A percentile compares a stretch with the other conserved stretches of the same genome.
phyloP scores from a whole-genome alignment of 202 grass and related monocot genomes.

The Schoenoplectus triqueter region DNA sequence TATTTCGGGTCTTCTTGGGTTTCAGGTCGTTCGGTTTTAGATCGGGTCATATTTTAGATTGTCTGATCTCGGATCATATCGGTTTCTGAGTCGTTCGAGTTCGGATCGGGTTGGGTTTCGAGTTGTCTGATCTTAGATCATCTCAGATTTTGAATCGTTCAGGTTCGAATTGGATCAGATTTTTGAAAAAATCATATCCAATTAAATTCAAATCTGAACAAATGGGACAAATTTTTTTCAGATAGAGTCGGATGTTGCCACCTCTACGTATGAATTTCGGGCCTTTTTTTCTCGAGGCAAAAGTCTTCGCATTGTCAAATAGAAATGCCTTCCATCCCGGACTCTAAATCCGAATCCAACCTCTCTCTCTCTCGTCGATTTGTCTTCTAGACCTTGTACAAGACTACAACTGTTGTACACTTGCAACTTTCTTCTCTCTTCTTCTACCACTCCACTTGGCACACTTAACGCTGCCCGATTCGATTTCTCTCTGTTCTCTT shows the following conservation, averaged over 20 bases:
- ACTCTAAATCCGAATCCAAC: neutral
- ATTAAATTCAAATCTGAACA: too few relatives aligned
- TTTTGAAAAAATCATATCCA: too few relatives aligned
- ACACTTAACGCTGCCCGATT: neutral
- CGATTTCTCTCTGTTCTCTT: neutral
- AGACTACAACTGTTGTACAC: neutral
- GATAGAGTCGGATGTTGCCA: too few relatives aligned
- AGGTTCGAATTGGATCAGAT: too few relatives aligned
- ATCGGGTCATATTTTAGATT: too few relatives aligned
- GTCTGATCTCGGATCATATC: too few relatives aligned
- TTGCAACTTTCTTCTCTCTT: neutral
- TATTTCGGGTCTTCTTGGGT: too few relatives aligned
- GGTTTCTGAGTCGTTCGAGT: too few relatives aligned
- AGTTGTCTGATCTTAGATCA: too few relatives aligned
- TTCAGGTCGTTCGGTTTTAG: too few relatives aligned
- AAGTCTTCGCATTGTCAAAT: constrained; percentile 39
- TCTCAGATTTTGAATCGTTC: too few relatives aligned
- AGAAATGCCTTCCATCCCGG: neutral
- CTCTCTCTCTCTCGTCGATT: neutral
- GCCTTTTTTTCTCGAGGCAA: constrained; percentile 24
- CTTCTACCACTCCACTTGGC: neutral
- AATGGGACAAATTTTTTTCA: neutral
- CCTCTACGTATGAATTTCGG: neutral
- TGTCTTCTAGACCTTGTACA: neutral
- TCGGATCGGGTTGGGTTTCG: too few relatives aligned